Evolutionary conservation across 2,329 filamentous ascomycete genomes (phyloP), one percentile per base, ranked within the genome.

Genomic region (Penicillium griseofulvum): DNA sequence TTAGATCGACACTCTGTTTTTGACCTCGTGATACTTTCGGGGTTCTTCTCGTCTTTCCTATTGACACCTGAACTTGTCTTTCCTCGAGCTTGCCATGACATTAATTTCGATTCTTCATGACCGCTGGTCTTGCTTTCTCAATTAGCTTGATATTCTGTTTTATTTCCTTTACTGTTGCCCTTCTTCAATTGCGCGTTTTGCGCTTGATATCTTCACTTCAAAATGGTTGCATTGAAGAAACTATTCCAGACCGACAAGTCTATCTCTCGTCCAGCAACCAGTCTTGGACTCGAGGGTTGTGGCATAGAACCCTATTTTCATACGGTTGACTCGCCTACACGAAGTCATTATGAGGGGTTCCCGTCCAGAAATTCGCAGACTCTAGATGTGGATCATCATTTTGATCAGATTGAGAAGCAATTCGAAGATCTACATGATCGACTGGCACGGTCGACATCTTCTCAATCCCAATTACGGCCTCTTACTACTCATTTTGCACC

Each of bases 401-500:
- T 72, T 56, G 64, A 71, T n/a, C 68, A 68, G 16, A 71, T 76
- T 38, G 72, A 76, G 43, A 70, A 66, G 54, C 70, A 76, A 52
- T 73, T 74, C 49, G 71, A 75, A 55, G 64, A 71, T 58, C 59
- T 74, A 49, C 71, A 75, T 54, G 68, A 72, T 26, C 64, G 69
- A 37, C 64, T 76, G 39, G 65, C 65, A 48, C 64, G 70, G 33
- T 65, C 71, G 6, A 29, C 60, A 39, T 68, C 70, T 38, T 59
- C 66, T 31, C 56, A 65, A 37, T 66, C 65, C 22, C 65, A 66
- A 33, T 55, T 60, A 16, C 59, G 61, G 8, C 64, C 66, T 19
- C 63, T 57, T 41, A 64, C 64, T 24, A 65, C 48, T 53, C 60
- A 55, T 28, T 59, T 49, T 39, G 60, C 56, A 16, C 51, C 54